Conservation (phyloP, 495 filamentous ascomycete species). For the Geopyxis carbonaria region DNA sequence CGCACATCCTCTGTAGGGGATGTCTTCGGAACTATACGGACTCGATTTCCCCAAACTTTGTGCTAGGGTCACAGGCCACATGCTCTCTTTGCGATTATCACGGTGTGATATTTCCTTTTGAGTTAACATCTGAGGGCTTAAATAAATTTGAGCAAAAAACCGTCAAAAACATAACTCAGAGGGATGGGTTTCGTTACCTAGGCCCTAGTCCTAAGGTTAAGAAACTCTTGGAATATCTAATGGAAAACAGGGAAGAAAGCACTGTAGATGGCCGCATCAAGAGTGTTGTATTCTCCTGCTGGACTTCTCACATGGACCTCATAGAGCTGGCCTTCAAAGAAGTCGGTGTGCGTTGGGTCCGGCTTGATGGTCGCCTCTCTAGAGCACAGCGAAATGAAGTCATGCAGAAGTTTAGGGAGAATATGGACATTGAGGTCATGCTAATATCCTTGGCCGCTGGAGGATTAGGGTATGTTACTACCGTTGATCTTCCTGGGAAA, state of each 20-base stretch:
- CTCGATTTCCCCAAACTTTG: constrained; percentile 25
- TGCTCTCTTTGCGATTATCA: constrained; percentile 51
- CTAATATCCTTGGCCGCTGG: constrained; percentile 85
- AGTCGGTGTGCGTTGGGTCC: constrained; percentile 48
- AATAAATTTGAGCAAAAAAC: neutral
- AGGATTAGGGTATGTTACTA: constrained; percentile 45
- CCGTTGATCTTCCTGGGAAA: neutral
- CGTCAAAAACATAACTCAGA: constrained; percentile 23
- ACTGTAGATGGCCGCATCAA: constrained; percentile 28
- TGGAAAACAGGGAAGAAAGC: constrained; percentile 25
- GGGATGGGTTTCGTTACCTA: constrained; percentile 37
- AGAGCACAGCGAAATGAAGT: constrained; percentile 51
- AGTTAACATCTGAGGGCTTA: constrained; percentile 45
- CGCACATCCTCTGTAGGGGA: constrained; percentile 58
- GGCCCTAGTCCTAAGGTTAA: constrained; percentile 83
- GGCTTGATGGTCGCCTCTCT: constrained; percentile 77
- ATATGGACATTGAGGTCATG: constrained; percentile 55
- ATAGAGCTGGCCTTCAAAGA: constrained; percentile 69
- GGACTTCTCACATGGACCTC: constrained; percentile 87
- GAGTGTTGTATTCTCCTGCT: constrained; percentile 81
- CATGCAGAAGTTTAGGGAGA: constrained; percentile 59
- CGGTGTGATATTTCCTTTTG: constrained; percentile 41
- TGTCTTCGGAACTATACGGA: constrained; percentile 44
- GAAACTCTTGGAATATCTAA: constrained; percentile 53
- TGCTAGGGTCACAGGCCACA: constrained; percentile 27